These are phyloP conservation scores for Alternaria sp. DNA, from an alignment of 2,329 filamentous ascomycete species.

Conservation along the genomic window DNA sequence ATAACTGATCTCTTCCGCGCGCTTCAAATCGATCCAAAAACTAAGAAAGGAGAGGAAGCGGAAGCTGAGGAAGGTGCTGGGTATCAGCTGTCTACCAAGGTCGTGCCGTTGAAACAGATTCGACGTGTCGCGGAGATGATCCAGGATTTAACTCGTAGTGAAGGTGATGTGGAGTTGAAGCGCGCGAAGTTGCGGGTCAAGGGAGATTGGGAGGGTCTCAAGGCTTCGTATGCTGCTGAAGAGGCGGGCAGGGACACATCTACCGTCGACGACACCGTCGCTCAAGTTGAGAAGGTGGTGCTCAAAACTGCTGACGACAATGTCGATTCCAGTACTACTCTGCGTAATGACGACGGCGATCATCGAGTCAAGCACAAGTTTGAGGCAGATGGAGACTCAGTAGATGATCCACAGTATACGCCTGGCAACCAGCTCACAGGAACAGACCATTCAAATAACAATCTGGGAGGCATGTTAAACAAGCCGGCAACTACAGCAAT, in stretches of 20 bases:
- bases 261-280: not conserved
- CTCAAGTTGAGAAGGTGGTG: not conserved
- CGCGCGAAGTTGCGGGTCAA: conserved; percentile 6
- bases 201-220: conserved; percentile 6
- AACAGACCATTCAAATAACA: not conserved
- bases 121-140: conserved; percentile 19
- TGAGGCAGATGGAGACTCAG: not conserved
- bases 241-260: not conserved
- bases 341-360: not conserved
- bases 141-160: conserved; percentile 12
- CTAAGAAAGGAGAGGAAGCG: conserved; percentile 3
- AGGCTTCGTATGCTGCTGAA: conserved; percentile 11
- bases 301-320: not conserved
- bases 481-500: not conserved
- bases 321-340: not conserved
- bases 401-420: not conserved
- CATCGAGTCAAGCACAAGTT: not conserved
- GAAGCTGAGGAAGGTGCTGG: conserved; percentile 1
- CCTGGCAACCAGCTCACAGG: not conserved
- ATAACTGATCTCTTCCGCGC: conserved; percentile 18
- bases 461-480: not conserved
- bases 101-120: conserved; percentile 1
- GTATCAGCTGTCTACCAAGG: conserved; percentile 13
- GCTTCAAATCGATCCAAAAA: conserved; percentile 18
- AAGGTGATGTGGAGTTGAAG: conserved; percentile 17